phyloP scores from a whole-genome alignment of 2,329 filamentous ascomycete species.

The Juglanconis sp. region DNA sequence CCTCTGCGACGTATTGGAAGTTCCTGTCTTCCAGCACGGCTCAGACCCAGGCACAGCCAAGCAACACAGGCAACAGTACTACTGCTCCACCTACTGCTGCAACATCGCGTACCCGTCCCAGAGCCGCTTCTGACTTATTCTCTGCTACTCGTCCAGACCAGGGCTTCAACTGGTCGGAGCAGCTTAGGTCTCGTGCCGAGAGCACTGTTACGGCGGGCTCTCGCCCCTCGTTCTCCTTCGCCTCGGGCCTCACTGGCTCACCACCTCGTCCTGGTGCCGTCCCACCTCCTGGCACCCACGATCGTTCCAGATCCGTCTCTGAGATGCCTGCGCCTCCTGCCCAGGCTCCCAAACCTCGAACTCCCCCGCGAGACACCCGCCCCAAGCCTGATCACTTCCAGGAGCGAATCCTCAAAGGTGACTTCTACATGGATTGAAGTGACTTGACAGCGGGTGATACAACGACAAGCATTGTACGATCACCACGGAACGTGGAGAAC shows the following conservation, averaged over 20 bases:
- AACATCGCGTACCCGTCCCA: constrained; percentile 55
- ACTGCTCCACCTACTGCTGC: constrained; percentile 40
- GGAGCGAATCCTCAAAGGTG: constrained; percentile 93
- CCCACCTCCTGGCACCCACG: constrained; percentile 42
- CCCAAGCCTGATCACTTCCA: constrained; percentile 90
- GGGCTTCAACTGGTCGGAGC: constrained; percentile 96
- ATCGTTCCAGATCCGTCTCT: constrained; percentile 67
- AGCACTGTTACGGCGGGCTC: constrained; percentile 60
- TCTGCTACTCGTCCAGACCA: constrained; percentile 68
- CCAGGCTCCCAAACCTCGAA: constrained; percentile 47
- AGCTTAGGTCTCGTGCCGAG: constrained; percentile 87
- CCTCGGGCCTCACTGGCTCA: constrained; percentile 39
- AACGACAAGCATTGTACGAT: neutral
- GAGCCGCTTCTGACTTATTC: constrained; percentile 64
- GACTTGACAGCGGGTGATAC: neutral
- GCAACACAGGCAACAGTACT: constrained; percentile 24
- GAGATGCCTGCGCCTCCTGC: constrained; percentile 58
- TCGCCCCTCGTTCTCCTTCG: constrained; percentile 58
- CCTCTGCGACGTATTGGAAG: constrained; percentile 25
- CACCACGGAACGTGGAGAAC: neutral
- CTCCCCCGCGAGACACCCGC: constrained; percentile 35
- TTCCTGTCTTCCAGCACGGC: constrained; percentile 22
- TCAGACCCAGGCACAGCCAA: constrained; percentile 28
- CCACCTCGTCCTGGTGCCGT: constrained; percentile 35
- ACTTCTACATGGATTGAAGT: constrained; percentile 94